phyloP scores from a whole-genome alignment of 768 basidiomycete species.

The Suillus paluster region DNA sequence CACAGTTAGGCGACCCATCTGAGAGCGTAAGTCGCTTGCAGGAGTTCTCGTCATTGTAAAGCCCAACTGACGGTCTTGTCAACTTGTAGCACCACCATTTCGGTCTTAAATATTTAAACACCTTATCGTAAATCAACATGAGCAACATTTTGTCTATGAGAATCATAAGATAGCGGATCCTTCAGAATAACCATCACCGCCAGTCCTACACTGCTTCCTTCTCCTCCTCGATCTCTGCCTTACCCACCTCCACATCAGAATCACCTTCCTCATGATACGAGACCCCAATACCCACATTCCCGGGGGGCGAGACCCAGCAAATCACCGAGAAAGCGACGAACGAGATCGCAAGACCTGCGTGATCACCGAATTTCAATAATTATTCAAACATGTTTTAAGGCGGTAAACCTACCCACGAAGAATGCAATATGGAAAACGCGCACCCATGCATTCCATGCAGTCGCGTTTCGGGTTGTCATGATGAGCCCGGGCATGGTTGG shows the following conservation, averaged over 20 bases:
- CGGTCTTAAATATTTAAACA: not conserved
- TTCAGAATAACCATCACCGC: not conserved
- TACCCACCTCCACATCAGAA: not conserved
- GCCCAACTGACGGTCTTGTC: not conserved
- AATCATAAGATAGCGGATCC: not conserved
- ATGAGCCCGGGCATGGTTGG: constrained; percentile 23
- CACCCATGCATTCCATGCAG: constrained; percentile 21
- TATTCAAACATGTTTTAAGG: not conserved
- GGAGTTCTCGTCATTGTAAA: not conserved
- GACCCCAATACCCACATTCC: not conserved
- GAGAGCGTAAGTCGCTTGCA: not conserved
- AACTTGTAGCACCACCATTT: not conserved
- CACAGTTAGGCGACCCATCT: not conserved
- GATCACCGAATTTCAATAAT: not conserved
- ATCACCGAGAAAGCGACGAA: not conserved
- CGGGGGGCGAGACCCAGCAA: not conserved
- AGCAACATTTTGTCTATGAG: not conserved
- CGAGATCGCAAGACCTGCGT: not conserved
- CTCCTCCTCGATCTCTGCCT: not conserved
- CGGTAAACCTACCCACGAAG: constrained; percentile 14
- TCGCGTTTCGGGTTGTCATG: constrained; percentile 18
- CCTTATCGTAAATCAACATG: not conserved
- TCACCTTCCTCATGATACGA: not conserved
- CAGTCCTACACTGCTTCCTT: not conserved
- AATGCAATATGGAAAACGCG: constrained; percentile 23